Conservation (phyloP, 371 early-diverging fungal genomes). For the Dinochytrium kinnereticum region DNA sequence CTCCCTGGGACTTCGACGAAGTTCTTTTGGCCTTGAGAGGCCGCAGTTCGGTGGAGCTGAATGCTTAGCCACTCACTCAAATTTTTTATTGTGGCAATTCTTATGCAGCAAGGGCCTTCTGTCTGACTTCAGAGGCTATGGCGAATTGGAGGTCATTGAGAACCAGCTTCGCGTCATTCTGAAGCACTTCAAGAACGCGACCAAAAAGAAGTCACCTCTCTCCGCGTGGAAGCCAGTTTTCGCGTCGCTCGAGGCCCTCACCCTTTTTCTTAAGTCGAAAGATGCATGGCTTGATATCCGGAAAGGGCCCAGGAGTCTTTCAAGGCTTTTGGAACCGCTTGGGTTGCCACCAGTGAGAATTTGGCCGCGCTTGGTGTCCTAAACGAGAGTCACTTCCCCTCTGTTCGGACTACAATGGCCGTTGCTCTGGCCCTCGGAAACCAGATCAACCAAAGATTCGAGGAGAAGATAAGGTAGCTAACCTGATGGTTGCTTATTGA, state of each 20-base stretch:
- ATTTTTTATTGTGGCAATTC: no score
- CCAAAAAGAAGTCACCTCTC: conserved; percentile 36
- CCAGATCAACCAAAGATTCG: conserved; percentile 18
- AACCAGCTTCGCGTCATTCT: conserved; percentile 30
- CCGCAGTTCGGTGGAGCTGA: conserved; percentile 28
- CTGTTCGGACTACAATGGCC: conserved; percentile 23
- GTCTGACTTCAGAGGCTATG: conserved; percentile 11
- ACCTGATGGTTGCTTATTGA: no score
- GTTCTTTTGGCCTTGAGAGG: conserved; percentile 19
- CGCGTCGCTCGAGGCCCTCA: conserved; percentile 32
- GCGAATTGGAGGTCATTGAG: conserved; percentile 33
- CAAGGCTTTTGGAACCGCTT: conserved; percentile 27
- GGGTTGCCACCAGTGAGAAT: conserved; percentile 21
- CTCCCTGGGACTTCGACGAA: conserved; percentile 33
- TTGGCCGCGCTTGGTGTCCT: conserved; percentile 21
- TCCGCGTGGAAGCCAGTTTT: conserved; percentile 38
- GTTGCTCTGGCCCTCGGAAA: conserved; percentile 22
- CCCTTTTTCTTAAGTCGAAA: conserved; percentile 30
- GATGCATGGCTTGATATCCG: conserved; percentile 21
- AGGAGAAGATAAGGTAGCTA: conserved; percentile 20
- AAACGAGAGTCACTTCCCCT: conserved; percentile 22
- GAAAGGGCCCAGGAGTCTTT: conserved; percentile 13
- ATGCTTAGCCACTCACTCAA: background rate
- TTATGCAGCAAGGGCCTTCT: background rate
- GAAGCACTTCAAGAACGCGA: conserved; percentile 26